Evolutionary conservation across 163 green algal species (phyloP), one percentile per base, ranked within the genome.

Genomic region (Chlorella variabilis): DNA sequence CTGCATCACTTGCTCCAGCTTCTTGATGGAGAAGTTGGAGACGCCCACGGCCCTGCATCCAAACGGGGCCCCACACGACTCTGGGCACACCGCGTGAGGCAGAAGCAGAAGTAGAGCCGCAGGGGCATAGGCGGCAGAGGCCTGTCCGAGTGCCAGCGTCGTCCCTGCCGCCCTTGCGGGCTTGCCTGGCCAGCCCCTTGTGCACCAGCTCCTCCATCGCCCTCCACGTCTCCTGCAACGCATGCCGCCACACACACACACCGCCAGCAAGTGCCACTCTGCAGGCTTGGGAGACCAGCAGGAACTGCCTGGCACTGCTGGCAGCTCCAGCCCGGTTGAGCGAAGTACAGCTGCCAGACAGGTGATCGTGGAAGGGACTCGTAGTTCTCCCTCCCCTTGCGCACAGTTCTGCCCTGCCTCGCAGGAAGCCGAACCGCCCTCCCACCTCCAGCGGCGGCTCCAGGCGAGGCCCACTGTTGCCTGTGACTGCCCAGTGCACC

Each of bases 141-240:
- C n/a, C n/a, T n/a, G n/a, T n/a, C n/a, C n/a, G n/a, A n/a, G n/a
- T n/a, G n/a, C n/a, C n/a, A n/a, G n/a, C n/a, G n/a, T n/a, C n/a
- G n/a, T n/a, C n/a, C n/a, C n/a, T n/a, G n/a, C n/a, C n/a, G n/a
- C n/a, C n/a, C n/a, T n/a, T n/a, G n/a, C n/a, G n/a, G 39, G 3
- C 39, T 39, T 18, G 66, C 74, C 74, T 71, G 58, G 91, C 89
- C 33, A 97, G 84, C 1, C 93, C 89, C 45, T 80, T 62, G 2
- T 89, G 75, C 21, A 98, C 92, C 33, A 96, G 80, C 2, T 34
- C 75, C 88, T 99, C 95, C 93, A 99, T 97, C 20, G 91, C 95
- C 1, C 68, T n/a, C 95, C 95, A 98, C 0, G 94, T 98, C 45
- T 94, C 92, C 54, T 89, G 48, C 49, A 36, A 23, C 42, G 56